Evolutionary conservation across 208 protist species (phyloP), one percentile per base, ranked within the genome.

Genomic region (Herpetomonas muscarum): DNA sequence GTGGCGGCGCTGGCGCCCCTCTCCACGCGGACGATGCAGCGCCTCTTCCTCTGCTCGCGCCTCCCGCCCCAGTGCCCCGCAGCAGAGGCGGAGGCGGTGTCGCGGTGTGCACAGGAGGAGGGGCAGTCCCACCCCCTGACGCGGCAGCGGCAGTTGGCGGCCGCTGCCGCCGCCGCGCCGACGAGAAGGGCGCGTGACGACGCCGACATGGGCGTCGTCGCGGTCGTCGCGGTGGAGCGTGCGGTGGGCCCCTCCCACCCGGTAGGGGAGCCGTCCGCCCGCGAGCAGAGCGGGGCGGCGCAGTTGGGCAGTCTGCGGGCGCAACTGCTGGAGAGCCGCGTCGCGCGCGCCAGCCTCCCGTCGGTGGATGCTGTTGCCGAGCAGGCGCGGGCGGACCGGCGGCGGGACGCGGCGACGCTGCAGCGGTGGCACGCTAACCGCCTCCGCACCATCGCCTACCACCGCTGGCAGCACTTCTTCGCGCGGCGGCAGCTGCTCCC

Each of bases 211-310:
- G n/a, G n/a, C n/a, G n/a, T n/a, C n/a, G n/a, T n/a, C n/a, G n/a
- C n/a, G n/a, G n/a, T n/a, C n/a, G n/a, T n/a, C n/a, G n/a, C n/a
- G n/a, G n/a, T n/a, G n/a, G n/a, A n/a, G n/a, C n/a, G n/a, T n/a
- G n/a, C n/a, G n/a, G n/a, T n/a, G n/a, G n/a, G n/a, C n/a, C n/a
- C n/a, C n/a, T n/a, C n/a, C n/a, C n/a, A 76, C 34, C 59, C 58
- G 12, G 57, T 83, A 1, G 71, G 76, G 32, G 70, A 78, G 56
- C 71, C 71, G 0, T 79, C 76, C 6, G 39, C 70, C 55, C 71
- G 63, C 13, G 76, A 83, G 58, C 52, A 79, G 37, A 63, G 64
- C 29, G 52, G 65, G 2, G 63, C 76, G 0, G 55, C 73, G 22
- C 64, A 65, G 3, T 36, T 70, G 32, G 44, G 55, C 28, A 12